Evolutionary conservation across 1,139 yeast genomes (phyloP).

Genomic region (Blastobotrys niveus): DNA sequence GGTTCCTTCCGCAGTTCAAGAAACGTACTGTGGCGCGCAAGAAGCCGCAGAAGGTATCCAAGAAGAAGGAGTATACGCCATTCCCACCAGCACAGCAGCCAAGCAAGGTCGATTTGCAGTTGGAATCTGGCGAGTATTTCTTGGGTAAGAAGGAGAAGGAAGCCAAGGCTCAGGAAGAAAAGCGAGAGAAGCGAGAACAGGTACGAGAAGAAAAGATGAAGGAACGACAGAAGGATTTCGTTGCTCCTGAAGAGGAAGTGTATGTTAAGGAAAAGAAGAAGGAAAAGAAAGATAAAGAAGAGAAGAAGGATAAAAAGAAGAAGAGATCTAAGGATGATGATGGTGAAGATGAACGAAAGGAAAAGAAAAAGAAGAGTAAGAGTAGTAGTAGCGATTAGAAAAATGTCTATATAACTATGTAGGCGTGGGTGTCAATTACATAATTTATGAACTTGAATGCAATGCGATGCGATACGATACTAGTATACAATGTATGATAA

Average conservation of each 20-base stretch:
- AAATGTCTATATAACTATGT: too few relatives aligned
- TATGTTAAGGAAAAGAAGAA: conserved; percentile 34
- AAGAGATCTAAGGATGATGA: conserved; percentile 10
- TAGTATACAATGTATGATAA: too few relatives aligned
- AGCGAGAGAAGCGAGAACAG: conserved; percentile 71
- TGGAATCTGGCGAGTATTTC: conserved; percentile 98
- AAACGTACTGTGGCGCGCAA: conserved; percentile 93
- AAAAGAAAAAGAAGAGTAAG: conserved; percentile 5
- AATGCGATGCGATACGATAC: too few relatives aligned
- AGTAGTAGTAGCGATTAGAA: too few relatives aligned
- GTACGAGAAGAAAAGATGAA: conserved; percentile 58
- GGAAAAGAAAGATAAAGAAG: conserved; percentile 6
- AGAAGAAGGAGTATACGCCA: conserved; percentile 61
- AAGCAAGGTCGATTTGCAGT: conserved; percentile 93
- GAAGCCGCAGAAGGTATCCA: conserved; percentile 56
- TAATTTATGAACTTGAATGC: too few relatives aligned
- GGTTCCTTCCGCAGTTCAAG: conserved; percentile 95
- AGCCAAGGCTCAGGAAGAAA: conserved; percentile 63
- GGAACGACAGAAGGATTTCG: conserved; percentile 72
- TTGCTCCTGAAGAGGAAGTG: conserved; percentile 76
- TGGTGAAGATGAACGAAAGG: neutral
- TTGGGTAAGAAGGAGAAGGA: conserved; percentile 80
- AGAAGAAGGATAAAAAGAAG: neutral
- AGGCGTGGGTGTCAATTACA: too few relatives aligned
- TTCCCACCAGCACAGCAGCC: conserved; percentile 99